These are phyloP conservation scores for Scalesia atractyloides DNA, from an alignment of 129 eudicot genomes.

Conservation along the genomic window DNA sequence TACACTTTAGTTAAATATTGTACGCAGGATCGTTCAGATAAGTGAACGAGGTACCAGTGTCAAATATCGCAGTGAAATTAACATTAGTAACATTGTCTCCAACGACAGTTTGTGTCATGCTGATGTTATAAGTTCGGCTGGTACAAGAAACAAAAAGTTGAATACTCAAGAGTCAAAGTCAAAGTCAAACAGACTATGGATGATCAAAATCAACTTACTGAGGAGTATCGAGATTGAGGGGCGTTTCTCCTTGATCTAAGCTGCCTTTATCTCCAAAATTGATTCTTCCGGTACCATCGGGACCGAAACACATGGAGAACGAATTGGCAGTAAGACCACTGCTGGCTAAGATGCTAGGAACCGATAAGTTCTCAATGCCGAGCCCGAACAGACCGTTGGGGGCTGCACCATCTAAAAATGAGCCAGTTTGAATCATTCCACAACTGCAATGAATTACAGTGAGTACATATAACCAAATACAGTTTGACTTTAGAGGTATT, in stretches of 20 bases:
- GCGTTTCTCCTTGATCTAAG: conserved; percentile 75
- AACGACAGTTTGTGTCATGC: conserved; percentile 62
- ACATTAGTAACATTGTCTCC: conserved; percentile 53
- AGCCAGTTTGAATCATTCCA: conserved; percentile 83
- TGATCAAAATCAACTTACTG: conserved; percentile 48
- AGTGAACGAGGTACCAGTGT: conserved; percentile 93
- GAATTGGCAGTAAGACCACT: conserved; percentile 83
- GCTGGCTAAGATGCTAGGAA: conserved; percentile 87
- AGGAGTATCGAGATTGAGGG: conserved; percentile 52
- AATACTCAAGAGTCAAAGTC: conserved; percentile 2
- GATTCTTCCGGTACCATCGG: conserved; percentile 74
- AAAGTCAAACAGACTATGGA: neutral
- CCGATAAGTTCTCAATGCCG: conserved; percentile 69
- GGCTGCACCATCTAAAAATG: conserved; percentile 85
- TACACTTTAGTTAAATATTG: conserved; percentile 56
- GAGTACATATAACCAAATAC: neutral
- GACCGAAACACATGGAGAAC: conserved; percentile 89
- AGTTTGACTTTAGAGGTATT: conserved; percentile 12
- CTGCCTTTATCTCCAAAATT: conserved; percentile 89
- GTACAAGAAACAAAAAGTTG: conserved; percentile 15
- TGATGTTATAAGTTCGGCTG: conserved; percentile 83
- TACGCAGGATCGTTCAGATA: conserved; percentile 79
- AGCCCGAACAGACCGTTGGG: conserved; percentile 95
- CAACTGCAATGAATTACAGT: conserved; percentile 53
- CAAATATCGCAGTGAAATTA: conserved; percentile 71